Base-by-base conservation (phyloP, 305 asterid species). In the Fraxinus sp. region DNA sequence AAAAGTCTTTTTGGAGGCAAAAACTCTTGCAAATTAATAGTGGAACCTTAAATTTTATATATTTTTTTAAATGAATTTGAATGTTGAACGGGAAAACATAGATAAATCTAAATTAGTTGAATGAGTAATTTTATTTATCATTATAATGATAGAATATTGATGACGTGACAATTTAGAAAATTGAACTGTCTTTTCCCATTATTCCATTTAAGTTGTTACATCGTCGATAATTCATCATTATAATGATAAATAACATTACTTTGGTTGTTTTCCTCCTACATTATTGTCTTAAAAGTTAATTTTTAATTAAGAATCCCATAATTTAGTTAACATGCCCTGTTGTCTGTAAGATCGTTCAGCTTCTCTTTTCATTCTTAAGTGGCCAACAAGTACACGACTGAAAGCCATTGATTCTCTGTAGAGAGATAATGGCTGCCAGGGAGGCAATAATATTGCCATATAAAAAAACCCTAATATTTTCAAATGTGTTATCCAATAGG, bases 361-460 rank as follows among this genome's bases (percentile, higher is more conserved):
- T 82, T 16, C 88, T 55, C 73, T 76, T 66, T 81, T 78, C 84
- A 36, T 77, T 77, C 55, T 70, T 74, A 88, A 91, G 92, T 87
- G 94, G 93, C 94, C 85, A 91, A 89, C 91, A 91, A 87, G 80
- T 81, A 89, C 92, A 87, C 84, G 86, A 72, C 75, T 33, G 10
- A 79, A 79, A 83, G 22, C 84, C 85, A 80, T 82, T 80, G 18
- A 28, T 35, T 62, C 55, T 36, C 55, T 36, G 37, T 14, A 6
- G 10, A 57, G 39, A 62, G 28, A 77, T 84, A 88, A 86, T 89
- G 88, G 85, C 77, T 49, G 79, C 85, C 87, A 86, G 87, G 77
- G 64, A 80, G 78, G 64, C 81, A 13, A 46, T 46, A 46, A 46
- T 46, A 46, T 11, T 76, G 75, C 89, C 89, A 88, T 90, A 89